These are phyloP conservation scores for Melampsora americana DNA, from an alignment of 1,284 basidiomycete genomes.

Conservation along the genomic window DNA sequence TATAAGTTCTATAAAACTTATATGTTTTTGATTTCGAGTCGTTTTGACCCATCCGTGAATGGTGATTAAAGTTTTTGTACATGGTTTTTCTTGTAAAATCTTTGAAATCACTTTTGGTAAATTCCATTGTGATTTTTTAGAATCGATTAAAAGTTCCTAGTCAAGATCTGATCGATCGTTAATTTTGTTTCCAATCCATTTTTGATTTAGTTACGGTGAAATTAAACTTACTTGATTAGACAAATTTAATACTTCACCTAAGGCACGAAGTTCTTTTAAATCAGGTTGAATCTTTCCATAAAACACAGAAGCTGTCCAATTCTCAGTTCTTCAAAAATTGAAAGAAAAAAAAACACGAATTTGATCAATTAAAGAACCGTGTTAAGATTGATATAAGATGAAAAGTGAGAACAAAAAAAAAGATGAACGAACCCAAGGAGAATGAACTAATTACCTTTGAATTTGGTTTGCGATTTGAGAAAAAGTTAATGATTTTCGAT, in stretches of 20 bases:
- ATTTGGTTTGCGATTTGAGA: conserved; percentile 18
- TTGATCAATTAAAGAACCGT: neutral
- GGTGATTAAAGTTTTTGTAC: neutral
- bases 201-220: too few species aligned
- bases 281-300: conserved; percentile 18
- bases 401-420: neutral
- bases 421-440: conserved; percentile 8
- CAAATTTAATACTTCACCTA: conserved; percentile 4
- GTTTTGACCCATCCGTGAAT: conserved; percentile 34
- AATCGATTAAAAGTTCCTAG: conserved; percentile 46
- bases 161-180: conserved; percentile 78
- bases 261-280: neutral
- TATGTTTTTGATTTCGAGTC: conserved; percentile 28
- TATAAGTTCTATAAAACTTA: conserved; percentile 20
- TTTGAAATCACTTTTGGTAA: conserved; percentile 19
- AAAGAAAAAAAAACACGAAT: neutral
- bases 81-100: conserved; percentile 16
- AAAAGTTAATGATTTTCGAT: conserved; percentile 10
- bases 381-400: too few species aligned
- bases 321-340: conserved; percentile 17
- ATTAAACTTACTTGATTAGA: conserved; percentile 51
- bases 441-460: conserved; percentile 7
- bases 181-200: too few species aligned
- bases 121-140: too few species aligned
- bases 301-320: conserved; percentile 18